phyloP scores from a whole-genome alignment of 176 grass and related monocot genomes.

The Tillandsia leiboldiana region DNA sequence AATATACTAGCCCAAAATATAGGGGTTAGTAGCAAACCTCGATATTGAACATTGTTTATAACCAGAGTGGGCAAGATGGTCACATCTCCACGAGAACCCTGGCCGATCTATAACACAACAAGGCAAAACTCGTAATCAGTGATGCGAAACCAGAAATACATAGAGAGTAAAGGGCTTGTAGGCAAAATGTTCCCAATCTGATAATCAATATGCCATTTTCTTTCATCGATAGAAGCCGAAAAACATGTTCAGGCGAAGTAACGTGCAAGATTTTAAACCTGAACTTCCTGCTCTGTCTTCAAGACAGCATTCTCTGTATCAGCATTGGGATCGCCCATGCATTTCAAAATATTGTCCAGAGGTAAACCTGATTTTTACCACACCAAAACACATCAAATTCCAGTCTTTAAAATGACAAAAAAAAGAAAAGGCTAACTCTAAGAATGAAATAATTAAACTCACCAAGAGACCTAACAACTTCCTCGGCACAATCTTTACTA shows the following conservation, averaged over 20 bases:
- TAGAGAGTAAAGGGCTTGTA: background rate
- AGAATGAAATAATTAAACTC: background rate
- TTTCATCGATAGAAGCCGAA: background rate
- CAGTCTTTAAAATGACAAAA: background rate
- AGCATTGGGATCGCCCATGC: conserved; percentile 73
- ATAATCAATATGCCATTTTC: background rate
- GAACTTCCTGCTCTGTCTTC: conserved; percentile 54
- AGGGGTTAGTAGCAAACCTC: conserved; percentile 27
- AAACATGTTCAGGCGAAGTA: background rate
- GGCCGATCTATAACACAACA: conserved; percentile 40
- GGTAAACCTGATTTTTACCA: conserved; percentile 36
- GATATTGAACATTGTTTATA: conserved; percentile 88
- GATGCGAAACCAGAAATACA: background rate
- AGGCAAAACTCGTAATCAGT: background rate
- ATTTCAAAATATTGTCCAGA: conserved; percentile 42
- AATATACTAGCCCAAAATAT: background rate
- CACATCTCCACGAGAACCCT: conserved; percentile 66
- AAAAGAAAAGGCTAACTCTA: background rate
- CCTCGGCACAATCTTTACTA: conserved; percentile 39
- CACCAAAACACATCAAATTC: no score
- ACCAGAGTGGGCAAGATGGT: conserved; percentile 77
- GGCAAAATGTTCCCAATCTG: background rate
- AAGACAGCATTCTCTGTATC: conserved; percentile 80
- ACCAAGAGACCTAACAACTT: conserved; percentile 53
- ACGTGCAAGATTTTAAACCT: conserved; percentile 32